Base-by-base conservation (phyloP, 495 filamentous ascomycete species). In the Penicillium goetzii region DNA sequence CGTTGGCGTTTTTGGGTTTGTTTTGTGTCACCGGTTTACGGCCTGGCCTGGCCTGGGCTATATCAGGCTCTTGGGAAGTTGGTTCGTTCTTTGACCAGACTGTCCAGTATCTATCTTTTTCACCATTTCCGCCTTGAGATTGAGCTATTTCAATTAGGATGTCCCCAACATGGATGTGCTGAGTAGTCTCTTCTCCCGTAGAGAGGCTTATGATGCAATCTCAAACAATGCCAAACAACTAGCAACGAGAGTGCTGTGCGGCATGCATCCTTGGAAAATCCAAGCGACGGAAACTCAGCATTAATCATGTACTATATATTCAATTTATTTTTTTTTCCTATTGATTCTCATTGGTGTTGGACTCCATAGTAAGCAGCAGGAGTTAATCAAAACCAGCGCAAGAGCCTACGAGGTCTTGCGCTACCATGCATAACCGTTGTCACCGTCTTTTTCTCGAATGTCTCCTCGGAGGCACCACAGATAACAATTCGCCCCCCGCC, bases 1-100 rank as follows among this genome's bases (percentile, higher is more conserved):
- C 58, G 65, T 70, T 68, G 68, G 61, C 41, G 25, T n/a, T 25
- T 62, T 65, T 56, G 63, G 10, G 2, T 14, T 68, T 70, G 52
- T 34, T 64, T 68, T 14, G n/a, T 49, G 49, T 32, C 30, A 15
- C 43, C 19, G 45, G 7, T 65, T 52, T 50, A 15, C 45, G 30
- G 45, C 21, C 56, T 34, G 40, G 17, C 56, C 28, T 43, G 17
- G 19, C 21, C 19, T 11, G 19, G 52, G 41, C 9, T 47, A 25
- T 25, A 32, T 58, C 26, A 9, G 41, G 15, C 28, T 19, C 11
- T 51, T 51, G 25, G 47, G 15, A 51, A 51, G 25, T 51, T 30
- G 47, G 47, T 30, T 51, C 47, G 47, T 28, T 51, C 47, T 51
- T 51, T 51, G 25, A 51, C 47, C 47, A 51, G 47, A 30, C 23